Evolutionary conservation across 768 basidiomycete species (phyloP).

Genomic region (Macrolepiota albuminosa): DNA sequence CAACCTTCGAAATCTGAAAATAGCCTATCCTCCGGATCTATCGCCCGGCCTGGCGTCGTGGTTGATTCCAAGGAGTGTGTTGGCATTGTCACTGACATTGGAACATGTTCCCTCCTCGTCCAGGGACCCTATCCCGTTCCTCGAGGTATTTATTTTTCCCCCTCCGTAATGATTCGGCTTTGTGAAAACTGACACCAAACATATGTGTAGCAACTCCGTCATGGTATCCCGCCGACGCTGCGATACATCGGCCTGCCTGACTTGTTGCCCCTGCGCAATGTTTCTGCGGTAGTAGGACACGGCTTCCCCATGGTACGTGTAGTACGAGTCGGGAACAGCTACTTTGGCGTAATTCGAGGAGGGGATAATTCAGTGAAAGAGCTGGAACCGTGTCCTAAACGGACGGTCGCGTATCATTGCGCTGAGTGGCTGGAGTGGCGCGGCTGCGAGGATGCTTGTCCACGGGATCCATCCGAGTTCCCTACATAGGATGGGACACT

Average conservation of each 20-base stretch:
- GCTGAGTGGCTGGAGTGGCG: slow-evolving; percentile 63
- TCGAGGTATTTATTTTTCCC: slow-evolving; percentile 28
- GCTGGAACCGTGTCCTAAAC: slow-evolving; percentile 53
- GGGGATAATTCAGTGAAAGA: slow-evolving; percentile 30
- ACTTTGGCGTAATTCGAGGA: slow-evolving; percentile 43
- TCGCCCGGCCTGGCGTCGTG: slow-evolving; percentile 60
- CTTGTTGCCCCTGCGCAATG: slow-evolving; percentile 33
- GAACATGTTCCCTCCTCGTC: slow-evolving; percentile 29
- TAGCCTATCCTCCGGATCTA: slow-evolving; percentile 61
- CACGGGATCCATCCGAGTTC: slow-evolving; percentile 19
- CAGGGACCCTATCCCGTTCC: slow-evolving; percentile 38
- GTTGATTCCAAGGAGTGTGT: slow-evolving; percentile 56
- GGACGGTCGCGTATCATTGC: slow-evolving; percentile 45
- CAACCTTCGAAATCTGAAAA: slow-evolving; percentile 47
- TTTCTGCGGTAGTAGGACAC: slow-evolving; percentile 43
- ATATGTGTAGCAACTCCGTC: slow-evolving; percentile 47
- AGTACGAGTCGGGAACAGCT: slow-evolving; percentile 45
- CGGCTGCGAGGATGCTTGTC: slow-evolving; percentile 52
- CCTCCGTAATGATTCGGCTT: not conserved
- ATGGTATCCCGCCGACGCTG: slow-evolving; percentile 49
- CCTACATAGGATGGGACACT: not conserved
- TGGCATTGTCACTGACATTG: slow-evolving; percentile 42
- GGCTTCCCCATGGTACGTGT: slow-evolving; percentile 62
- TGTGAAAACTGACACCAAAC: slow-evolving; percentile 1
- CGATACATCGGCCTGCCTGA: slow-evolving; percentile 55